Base-by-base conservation (phyloP, 805 yeast species). In the Wickerhamiella musiphila region DNA sequence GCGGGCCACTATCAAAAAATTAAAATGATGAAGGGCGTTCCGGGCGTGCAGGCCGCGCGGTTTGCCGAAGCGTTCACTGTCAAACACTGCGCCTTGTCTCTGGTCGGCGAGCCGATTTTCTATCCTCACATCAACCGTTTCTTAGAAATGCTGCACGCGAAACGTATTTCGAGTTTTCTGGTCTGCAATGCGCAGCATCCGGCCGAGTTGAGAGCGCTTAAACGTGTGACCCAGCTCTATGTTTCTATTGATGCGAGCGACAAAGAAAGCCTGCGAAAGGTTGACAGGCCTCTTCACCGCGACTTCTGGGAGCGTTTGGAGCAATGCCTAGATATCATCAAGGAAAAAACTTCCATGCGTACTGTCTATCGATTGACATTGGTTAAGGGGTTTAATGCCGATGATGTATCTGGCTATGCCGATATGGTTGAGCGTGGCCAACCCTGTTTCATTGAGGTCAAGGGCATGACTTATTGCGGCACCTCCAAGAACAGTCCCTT, bases 101-200 rank as follows among this genome's bases (percentile, higher is more conserved):
- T 83, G 22, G 95, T 83, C 12, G 95, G 95, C 20, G 95, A 83
- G 53, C 95, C 95, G 2, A 84, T 83, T 27, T 79, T 83, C 53
- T 83, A 83, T 51, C 94, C 94, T 2, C 72, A 83, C 49, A 83
- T 83, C 52, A 82, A 78, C 52, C 79, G 74, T 51, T 83, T 83
- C 50, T 70, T 83, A 25, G 68, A 66, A 9, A 66, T 83, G 73
- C 60, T 84, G 31, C 95, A 83, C 47, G 78, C 68, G 21, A 66
- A 71, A 48, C 75, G 68, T 25, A 84, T 83, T 28, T 78, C 93
- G 2, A 73, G 90, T 32, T 83, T 83, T 53, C 63, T 83, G 45
- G 95, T 83, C 9, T 84, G 95, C 57, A 83, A 83, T 51, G 95
- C 95, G 6, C 95, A 83, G 58, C 95, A 83, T 54, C 95, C 95